Base-by-base conservation (phyloP, 129 eudicot species). In the Lactuca saligna region DNA sequence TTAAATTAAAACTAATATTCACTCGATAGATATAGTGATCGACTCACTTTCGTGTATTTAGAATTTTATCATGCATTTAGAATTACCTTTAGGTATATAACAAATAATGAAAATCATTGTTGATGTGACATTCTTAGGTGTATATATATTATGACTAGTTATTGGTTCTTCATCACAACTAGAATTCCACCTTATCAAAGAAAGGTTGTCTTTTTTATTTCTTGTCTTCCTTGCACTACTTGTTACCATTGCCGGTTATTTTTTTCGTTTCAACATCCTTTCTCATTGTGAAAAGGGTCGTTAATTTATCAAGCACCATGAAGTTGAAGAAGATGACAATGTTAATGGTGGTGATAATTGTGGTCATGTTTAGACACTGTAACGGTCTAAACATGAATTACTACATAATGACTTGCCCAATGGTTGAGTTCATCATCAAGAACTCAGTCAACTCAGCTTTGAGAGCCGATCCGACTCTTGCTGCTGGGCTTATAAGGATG, bases 401-500 rank as follows among this genome's bases (percentile, higher is more conserved):
- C 78, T 92, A 93, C 78, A 15, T 82, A 0, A 59, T 87, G 82
- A 71, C 63, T 51, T 93, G 99, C 61, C 97, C 95, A 1, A 35
- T 89, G 65, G 80, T 82, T 3, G 96, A 85, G 46, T 58, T 48
- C 4, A 77, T 87, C 34, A 50, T 93, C 12, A 81, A 65, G 77
- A 76, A 89, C 71, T 69, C 90, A 2, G 97, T 93, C 6, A 79
- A 68, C 60, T 76, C 82, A 50, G 97, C 97, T 75, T 71, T 93
- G 68, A 82, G 73, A 35, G 39, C 76, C 7, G 96, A 88, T 76
- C 98, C 95, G 31, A 86, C 96, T 35, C 85, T 92, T 41, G 95
- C 98, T 3, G 98, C 89, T n/a, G 88, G 76, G 42, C 96, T 92
- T 32, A 38, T 92, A 14, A 72, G 98, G 70, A 86, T 92, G 99